These are phyloP conservation scores for Fusarium secorum DNA, from an alignment of 2,329 filamentous ascomycete species.

Conservation along the genomic window DNA sequence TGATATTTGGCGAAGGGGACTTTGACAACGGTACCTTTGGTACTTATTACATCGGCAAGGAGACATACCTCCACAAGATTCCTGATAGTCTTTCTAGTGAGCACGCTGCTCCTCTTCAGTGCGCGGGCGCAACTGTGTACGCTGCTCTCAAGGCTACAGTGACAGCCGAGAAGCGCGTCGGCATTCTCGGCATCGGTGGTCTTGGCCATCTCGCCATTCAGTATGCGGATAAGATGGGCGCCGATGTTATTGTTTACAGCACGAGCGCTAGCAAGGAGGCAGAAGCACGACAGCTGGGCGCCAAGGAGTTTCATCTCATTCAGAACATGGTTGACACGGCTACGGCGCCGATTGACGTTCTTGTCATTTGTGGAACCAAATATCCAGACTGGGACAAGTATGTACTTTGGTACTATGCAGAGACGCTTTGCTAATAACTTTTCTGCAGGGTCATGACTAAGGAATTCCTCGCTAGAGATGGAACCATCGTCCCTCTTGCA, in stretches of 20 bases:
- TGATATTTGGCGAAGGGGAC: background rate
- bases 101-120: slow-evolving; percentile 11
- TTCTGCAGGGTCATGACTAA: background rate
- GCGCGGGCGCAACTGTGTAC: slow-evolving; percentile 2
- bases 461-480: slow-evolving; percentile 3
- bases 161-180: background rate
- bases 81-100: background rate
- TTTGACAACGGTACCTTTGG: slow-evolving; percentile 2
- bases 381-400: slow-evolving; percentile 37
- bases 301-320: background rate
- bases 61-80: slow-evolving; percentile 5
- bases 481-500: background rate
- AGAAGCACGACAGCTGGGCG: background rate
- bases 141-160: slow-evolving; percentile 8
- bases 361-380: slow-evolving; percentile 5
- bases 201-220: slow-evolving; percentile 5
- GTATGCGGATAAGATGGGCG: slow-evolving; percentile 4
- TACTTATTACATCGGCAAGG: slow-evolving; percentile 1
- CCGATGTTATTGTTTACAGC: background rate
- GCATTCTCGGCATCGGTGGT: slow-evolving; percentile 5
- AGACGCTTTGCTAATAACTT: accelerated
- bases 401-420: accelerated
- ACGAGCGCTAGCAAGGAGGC: slow-evolving; percentile 5
- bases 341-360: slow-evolving; percentile 2
- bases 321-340: background rate